Evolutionary conservation across 139 green algal species (phyloP).

Genomic region (Parachlorella kessleri): DNA sequence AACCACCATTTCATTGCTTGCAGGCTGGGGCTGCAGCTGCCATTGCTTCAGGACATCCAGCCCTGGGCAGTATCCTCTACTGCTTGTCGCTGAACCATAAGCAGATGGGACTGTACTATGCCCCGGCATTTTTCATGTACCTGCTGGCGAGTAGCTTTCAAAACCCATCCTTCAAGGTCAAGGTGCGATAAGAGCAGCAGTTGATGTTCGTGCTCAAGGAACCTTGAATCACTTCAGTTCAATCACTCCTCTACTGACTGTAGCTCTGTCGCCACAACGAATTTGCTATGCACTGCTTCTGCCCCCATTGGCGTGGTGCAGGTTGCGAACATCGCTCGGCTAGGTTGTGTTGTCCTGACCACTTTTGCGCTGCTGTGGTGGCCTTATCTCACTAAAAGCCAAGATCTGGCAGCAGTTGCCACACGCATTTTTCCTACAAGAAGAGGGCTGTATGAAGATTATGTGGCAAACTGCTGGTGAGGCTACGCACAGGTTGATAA

Average conservation of each 20-base stretch:
- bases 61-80: conserved; percentile 78
- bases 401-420: conserved; percentile 33
- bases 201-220: background rate
- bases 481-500: too few species aligned
- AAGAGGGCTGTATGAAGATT: conserved; percentile 96
- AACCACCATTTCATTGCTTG: background rate
- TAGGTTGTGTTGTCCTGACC: conserved; percentile 44
- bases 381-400: conserved; percentile 61
- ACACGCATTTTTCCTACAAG: conserved; percentile 81
- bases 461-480: conserved; percentile 98
- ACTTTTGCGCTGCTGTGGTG: conserved; percentile 83
- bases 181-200: conserved; percentile 13
- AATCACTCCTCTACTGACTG: background rate
- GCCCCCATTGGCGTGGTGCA: background rate
- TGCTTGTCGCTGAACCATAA: conserved; percentile 92
- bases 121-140: conserved; percentile 95
- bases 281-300: background rate
- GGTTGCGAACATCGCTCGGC: background rate
- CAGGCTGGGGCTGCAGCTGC: conserved; percentile 59
- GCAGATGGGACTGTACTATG: conserved; percentile 97
- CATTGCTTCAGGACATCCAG: conserved; percentile 31
- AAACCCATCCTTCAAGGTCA: conserved; percentile 9
- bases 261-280: background rate
- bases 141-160: conserved; percentile 88
- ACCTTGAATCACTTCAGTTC: background rate